Conservation (phyloP, 306 rosid genomes). For the Casuarina glauca region DNA sequence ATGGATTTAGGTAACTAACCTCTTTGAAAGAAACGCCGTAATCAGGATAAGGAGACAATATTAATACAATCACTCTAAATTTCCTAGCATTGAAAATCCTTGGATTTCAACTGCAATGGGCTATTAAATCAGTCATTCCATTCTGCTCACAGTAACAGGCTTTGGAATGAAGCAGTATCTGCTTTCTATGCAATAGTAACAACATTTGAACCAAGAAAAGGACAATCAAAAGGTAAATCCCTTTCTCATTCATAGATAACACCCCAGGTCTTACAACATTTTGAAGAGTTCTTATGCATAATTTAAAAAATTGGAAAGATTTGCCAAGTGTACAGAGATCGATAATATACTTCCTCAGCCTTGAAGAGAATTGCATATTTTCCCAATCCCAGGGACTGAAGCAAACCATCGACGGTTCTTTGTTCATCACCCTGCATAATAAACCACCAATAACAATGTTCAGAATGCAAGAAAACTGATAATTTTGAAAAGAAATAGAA, state of each 20-base stretch:
- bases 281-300: neutral
- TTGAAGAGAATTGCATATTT: conserved; percentile 83
- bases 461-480: neutral
- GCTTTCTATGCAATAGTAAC: neutral
- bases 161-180: neutral
- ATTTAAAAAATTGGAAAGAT: conserved; percentile 17
- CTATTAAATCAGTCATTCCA: neutral
- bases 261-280: neutral
- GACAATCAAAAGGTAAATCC: neutral
- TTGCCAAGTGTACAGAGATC: conserved; percentile 18
- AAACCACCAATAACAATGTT: conserved; percentile 18
- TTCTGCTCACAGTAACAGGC: neutral
- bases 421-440: conserved; percentile 64
- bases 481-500: neutral
- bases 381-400: conserved; percentile 74
- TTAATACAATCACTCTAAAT: neutral
- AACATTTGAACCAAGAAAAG: no score
- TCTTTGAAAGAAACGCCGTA: neutral
- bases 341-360: conserved; percentile 88
- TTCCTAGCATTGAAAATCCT: neutral
- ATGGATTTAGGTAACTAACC: neutral
- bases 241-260: neutral
- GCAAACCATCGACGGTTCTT: conserved; percentile 75
- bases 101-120: neutral
- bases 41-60: neutral